These are phyloP conservation scores for Haplographium delicatum DNA, from an alignment of 495 filamentous ascomycete genomes.

Conservation along the genomic window DNA sequence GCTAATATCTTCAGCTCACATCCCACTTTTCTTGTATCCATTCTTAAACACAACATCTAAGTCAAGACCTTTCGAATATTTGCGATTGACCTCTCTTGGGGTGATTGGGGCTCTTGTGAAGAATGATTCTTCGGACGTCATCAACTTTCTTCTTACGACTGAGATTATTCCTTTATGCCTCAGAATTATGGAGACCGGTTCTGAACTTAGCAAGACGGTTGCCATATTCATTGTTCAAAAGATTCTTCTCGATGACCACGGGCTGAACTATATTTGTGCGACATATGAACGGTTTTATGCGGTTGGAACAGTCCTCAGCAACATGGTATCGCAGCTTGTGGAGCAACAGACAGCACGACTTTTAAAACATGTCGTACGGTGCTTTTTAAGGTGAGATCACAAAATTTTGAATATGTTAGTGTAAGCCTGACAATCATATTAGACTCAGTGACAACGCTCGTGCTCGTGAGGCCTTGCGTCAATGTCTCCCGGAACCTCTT, in stretches of 20 bases:
- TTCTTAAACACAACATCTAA: constrained; percentile 99
- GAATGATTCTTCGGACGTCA: constrained; percentile 97
- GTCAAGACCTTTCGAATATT: constrained; percentile 95
- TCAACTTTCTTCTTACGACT: constrained; percentile 97
- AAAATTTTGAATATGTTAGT: no score
- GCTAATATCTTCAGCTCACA: constrained; percentile 65
- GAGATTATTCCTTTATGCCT: constrained; percentile 98
- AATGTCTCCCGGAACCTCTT: constrained; percentile 94
- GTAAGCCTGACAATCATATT: no score
- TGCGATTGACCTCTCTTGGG: constrained; percentile 94
- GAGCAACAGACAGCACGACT: constrained; percentile 95
- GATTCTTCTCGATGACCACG: constrained; percentile 93
- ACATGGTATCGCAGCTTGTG: constrained; percentile 96
- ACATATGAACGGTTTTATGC: constrained; percentile 99
- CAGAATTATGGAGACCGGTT: constrained; percentile 98
- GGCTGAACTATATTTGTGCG: constrained; percentile 97
- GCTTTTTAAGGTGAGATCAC: constrained; percentile 88
- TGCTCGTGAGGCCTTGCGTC: constrained; percentile 88
- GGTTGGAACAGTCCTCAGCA: constrained; percentile 94
- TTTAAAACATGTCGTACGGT: constrained; percentile 96
- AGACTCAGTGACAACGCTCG: constrained; percentile 95
- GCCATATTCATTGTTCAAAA: constrained; percentile 99
- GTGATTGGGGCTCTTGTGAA: constrained; percentile 98
- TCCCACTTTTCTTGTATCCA: constrained; percentile 95
- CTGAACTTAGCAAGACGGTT: constrained; percentile 96